Conservation (phyloP, 352 stramenopile genomes). For the Phytopythium oedochilum region DNA sequence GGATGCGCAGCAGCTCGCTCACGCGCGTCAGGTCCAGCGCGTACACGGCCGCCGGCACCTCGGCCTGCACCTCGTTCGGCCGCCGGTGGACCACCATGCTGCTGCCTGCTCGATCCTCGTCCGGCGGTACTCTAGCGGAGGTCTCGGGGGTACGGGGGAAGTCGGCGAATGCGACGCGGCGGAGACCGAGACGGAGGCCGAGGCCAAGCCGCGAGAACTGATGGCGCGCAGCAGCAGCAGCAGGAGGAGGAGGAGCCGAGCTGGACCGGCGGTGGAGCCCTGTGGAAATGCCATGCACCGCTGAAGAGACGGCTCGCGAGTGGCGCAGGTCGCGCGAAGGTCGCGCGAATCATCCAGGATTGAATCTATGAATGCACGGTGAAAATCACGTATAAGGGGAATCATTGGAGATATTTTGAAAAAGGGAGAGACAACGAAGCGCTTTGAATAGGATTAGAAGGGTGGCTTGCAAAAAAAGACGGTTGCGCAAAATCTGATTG, state of each 20-base stretch:
- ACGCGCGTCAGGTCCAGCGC: conserved; percentile 46
- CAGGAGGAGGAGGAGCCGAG: neutral
- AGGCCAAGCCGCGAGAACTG: neutral
- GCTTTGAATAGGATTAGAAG: too few species aligned
- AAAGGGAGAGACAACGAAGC: too few species aligned
- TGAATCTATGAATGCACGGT: neutral
- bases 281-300: neutral
- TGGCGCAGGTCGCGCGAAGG: neutral
- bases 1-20: conserved; percentile 44
- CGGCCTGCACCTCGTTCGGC: conserved; percentile 45
- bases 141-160: neutral
- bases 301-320: neutral
- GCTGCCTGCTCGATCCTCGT: conserved; percentile 12
- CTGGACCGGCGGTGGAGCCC: too few species aligned
- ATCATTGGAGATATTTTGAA: too few species aligned
- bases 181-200: neutral
- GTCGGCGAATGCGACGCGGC: conserved; percentile 5
- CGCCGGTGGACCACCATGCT: conserved; percentile 44
- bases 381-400: too few species aligned
- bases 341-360: neutral
- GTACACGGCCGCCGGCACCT: conserved; percentile 54
- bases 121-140: too few species aligned
- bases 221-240: neutral
- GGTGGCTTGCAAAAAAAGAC: too few species aligned
- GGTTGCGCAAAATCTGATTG: neutral